Evolutionary conservation across 345 rosid genomes (phyloP).

Genomic region (Hypericum androsaemum): DNA sequence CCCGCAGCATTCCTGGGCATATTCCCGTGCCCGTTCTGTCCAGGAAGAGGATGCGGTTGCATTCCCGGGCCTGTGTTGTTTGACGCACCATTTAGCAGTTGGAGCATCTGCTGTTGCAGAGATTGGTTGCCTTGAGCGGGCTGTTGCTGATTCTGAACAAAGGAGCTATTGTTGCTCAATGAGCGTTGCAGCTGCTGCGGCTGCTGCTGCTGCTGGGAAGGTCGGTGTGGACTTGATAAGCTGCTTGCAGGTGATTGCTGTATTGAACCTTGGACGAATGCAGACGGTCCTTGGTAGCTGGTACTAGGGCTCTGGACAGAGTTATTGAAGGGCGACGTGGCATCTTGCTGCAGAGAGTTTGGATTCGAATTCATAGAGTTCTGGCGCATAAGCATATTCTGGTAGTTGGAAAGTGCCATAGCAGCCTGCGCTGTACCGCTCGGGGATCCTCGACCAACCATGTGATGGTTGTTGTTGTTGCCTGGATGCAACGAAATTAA

Average conservation of each 20-base stretch:
- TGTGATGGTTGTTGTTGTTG: constrained; percentile 26
- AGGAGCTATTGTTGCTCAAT: constrained; percentile 31
- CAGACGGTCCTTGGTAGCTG: constrained; percentile 46
- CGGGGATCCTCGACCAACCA: constrained; percentile 49
- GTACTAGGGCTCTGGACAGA: constrained; percentile 57
- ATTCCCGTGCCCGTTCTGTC: constrained; percentile 30
- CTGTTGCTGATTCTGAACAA: constrained; percentile 44
- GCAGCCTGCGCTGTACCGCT: constrained; percentile 81
- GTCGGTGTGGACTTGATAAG: constrained; percentile 36
- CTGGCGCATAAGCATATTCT: constrained; percentile 64
- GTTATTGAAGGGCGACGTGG: constrained; percentile 42
- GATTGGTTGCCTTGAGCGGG: constrained; percentile 51
- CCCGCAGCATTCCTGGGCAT: constrained; percentile 28
- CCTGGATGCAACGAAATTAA: constrained; percentile 62
- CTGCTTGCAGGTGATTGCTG: constrained; percentile 44
- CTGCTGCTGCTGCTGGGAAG: constrained; percentile 45
- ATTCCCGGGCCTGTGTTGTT: constrained; percentile 29
- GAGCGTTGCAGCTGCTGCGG: constrained; percentile 49
- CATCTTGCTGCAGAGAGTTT: constrained; percentile 52
- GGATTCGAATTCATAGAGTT: constrained; percentile 64
- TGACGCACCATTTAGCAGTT: constrained; percentile 69
- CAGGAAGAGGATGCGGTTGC: constrained; percentile 37
- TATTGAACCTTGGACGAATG: constrained; percentile 45
- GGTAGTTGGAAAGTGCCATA: constrained; percentile 63
- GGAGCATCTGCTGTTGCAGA: constrained; percentile 70